Base-by-base conservation (phyloP, 2,329 filamentous ascomycete genomes). In the Cladosporium oxysporum region DNA sequence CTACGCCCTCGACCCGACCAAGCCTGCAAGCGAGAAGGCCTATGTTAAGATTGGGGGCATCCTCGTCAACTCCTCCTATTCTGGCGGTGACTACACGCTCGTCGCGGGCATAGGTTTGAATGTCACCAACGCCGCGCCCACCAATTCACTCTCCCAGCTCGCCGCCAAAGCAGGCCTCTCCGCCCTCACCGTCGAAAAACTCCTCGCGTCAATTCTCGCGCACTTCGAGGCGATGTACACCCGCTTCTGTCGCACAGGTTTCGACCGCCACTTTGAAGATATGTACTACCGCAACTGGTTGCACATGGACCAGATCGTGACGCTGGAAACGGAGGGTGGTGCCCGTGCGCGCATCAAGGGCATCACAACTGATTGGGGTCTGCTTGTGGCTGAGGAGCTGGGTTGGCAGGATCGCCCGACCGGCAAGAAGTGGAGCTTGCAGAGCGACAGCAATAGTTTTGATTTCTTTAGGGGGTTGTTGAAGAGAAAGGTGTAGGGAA, bases 401-500 rank as follows among this genome's bases (percentile, higher is more conserved):
- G 89, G 88, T 2, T 86, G 83, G 76, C 85, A 90, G 66, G 92
- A 92, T 69, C 83, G 88, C 62, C 82, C 84, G 2, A 97, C 91
- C 0, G 93, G 94, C 0, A 91, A 86, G 78, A 82, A 90, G 59
- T 94, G 91, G 86, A 87, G 90, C 72, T 79, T 99, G 79, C 93
- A 97, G 82, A 97, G 93, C 77, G 95, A 99, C 78, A 92, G 93
- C 76, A 99, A 99, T 75, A 97, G 93, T 77, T 99, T 99, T 81
- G 95, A 99, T 79, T 99, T 97, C 77, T 96, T 97, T 81, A 91
- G 87, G 75, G 95, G 95, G 0, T 75, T 99, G 73, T 82, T 99
- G 23, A 92, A 88, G 81, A 86, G 90, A 73, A 98, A 96, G 83
- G 78, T 88, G 1, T 93, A 47, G 41, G 10, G 12, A 12, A 11